Percentiles rank a stretch among this genome's conserved stretches.
These are phyloP conservation scores for Rhizopogon sp. DNA, from an alignment of 768 basidiomycete genomes.

Conservation along the genomic window DNA sequence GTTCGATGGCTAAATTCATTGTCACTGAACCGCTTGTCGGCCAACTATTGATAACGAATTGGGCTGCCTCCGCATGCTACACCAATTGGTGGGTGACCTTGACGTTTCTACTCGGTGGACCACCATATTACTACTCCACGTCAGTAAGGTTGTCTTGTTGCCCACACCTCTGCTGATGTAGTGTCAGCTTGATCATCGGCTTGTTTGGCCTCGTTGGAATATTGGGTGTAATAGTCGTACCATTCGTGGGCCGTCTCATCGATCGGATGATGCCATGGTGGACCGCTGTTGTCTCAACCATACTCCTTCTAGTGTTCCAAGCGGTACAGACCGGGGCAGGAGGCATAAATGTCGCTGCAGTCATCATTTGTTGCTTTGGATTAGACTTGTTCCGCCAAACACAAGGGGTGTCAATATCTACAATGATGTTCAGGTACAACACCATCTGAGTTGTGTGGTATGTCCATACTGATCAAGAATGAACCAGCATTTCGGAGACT, in stretches of 20 bases:
- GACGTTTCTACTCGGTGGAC: conserved; percentile 40
- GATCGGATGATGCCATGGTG: conserved; percentile 37
- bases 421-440: conserved; percentile 7
- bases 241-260: conserved; percentile 21
- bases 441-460: conserved; percentile 8
- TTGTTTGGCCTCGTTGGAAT: conserved; percentile 45
- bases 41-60: conserved; percentile 25
- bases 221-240: conserved; percentile 28
- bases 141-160: conserved; percentile 6
- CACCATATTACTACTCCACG: conserved; percentile 36
- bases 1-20: conserved; percentile 34
- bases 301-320: conserved; percentile 22
- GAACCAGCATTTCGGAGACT: conserved; percentile 18
- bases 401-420: conserved; percentile 30
- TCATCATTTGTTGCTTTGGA: conserved; percentile 35
- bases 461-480: conserved; percentile 3
- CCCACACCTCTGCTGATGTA: neutral
- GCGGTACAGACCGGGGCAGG: conserved; percentile 33
- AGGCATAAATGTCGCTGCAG: conserved; percentile 31
- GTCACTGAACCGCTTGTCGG: conserved; percentile 38
- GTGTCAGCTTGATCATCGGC: conserved; percentile 34
- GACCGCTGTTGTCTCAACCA: conserved; percentile 31
- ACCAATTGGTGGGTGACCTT: conserved; percentile 36
- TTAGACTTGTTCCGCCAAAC: conserved; percentile 36
- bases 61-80: conserved; percentile 26